Evolutionary conservation across 1,284 basidiomycete species (phyloP), one percentile per base, ranked within the genome.

Genomic region (Ceratobasidium sp.): DNA sequence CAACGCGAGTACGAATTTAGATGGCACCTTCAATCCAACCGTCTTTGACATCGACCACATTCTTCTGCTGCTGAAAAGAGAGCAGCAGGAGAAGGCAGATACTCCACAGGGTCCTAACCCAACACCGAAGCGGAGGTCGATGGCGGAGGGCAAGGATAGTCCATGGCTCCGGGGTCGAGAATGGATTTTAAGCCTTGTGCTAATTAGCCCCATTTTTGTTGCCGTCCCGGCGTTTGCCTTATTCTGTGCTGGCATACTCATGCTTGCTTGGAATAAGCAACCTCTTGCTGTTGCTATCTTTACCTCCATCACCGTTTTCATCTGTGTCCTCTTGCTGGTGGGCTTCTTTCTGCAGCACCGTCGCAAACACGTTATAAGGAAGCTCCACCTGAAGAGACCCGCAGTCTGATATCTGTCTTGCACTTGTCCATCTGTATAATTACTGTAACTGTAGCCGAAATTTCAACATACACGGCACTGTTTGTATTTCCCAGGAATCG

Each of bases 191-290:
- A 67, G 64, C n/a, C 34, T 10, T 8, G 42, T 42, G 27, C 20
- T 67, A 12, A 25, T 67, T 13, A 54, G 50, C 20, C 50, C 64
- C 17, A 35, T 67, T 6, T 38, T 31, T 5, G 64, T 42, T 40
- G 52, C 25, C 40, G 3, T 29, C 52, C 35, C 52, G 17, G 43
- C 52, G 5, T 67, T 67, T 45, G 10, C 52, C 2, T 32, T 67
- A 20, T 67, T 67, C 52, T 50, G 38, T 34, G 20, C 52, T 22
- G 64, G 64, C 2, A 67, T 67, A 17, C 22, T 67, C 6, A 34
- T 67, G 43, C 64, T 67, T 13, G 20, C 64, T 17, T 67, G 64
- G 64, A 55, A 67, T 25, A 67, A 55, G n/a, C 52, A 54, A 47
- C 64, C 32, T 4, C 27, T 43, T n/a, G 47, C 34, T 3, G 60